Evolutionary conservation across 2,329 filamentous ascomycete species (phyloP), one percentile per base, ranked within the genome.

Genomic region (Dryadomyces sulphureus): DNA sequence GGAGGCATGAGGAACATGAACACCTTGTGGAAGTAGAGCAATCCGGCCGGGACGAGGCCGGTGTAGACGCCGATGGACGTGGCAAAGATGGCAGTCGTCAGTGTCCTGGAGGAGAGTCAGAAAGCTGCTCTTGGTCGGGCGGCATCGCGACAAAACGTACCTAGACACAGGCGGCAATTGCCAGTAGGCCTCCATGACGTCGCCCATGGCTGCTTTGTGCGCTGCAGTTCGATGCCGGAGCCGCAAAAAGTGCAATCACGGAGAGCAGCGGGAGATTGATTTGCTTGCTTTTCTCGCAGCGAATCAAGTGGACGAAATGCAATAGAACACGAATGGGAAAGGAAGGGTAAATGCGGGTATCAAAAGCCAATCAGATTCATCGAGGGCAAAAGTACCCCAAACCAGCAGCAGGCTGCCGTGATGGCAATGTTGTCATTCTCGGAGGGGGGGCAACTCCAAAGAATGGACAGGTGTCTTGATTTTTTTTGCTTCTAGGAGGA

Each of bases 11-110:
- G 70, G 57, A 81, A 72, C 48, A 85, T 62, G 47, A 60, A 58
- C 20, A 66, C 60, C 22, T 63, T 62, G 48, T 70, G 60, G 60
- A 79, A 84, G 48, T 76, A 56, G 50, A 83, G 64, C 57, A 69
- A 67, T 43, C 59, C 57, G 11, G 62, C 59, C 45, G 62, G 65
- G 45, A 85, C 50, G 36, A 85, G 55, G 36, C 72, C 65, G 32
- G 75, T 67, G 60, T 82, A 71, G 46, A 77, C 71, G 34, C 74
- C 63, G 38, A 78, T 63, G 25, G 83, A 87, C 49, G 78, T 68
- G 35, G 70, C 59, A 52, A 86, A 70, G 45, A 81, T 72, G 43
- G 73, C 68, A 46, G 77, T 75, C 56, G 81, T 77, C 51, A 87
- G 65, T 47, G 79, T 84, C 67, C 84, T 87, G 62, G 46, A 27